A percentile compares a stretch with the other conserved stretches of the same genome.
phyloP scores from a whole-genome alignment of 179 eudicot species.

The Beta lomatogona region DNA sequence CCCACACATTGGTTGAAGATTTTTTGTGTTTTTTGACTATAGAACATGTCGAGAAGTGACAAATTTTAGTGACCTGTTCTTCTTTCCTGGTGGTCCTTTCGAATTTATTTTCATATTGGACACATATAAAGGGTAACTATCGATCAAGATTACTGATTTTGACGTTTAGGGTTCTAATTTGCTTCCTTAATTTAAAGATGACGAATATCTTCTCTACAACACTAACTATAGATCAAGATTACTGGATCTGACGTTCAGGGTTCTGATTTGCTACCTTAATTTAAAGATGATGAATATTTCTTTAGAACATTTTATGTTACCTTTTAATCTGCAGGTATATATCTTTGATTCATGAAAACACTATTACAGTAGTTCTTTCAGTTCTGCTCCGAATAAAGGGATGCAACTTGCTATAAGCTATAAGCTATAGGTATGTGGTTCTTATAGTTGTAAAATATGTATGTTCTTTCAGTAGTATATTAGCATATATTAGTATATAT shows the following conservation, averaged over 20 bases:
- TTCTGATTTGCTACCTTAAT: not conserved
- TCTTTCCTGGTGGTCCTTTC: constrained; percentile 25
- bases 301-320: no score
- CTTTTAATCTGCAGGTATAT: not conserved
- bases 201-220: not conserved
- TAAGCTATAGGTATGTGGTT: no score
- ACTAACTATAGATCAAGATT: not conserved
- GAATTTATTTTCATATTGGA: constrained; percentile 12
- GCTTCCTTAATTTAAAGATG: not conserved
- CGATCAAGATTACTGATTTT: constrained; percentile 10
- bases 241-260: constrained; percentile 19
- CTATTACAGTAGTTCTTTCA: no score
- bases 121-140: constrained; percentile 4
- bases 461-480: no score
- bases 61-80: not conserved
- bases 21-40: not conserved
- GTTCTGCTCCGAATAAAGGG: no score
- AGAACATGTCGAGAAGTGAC: not conserved
- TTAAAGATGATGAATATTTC: not conserved
- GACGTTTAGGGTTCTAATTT: constrained; percentile 11
- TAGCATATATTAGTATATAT: no score
- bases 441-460: no score
- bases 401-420: no score
- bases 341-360: no score
- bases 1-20: not conserved